phyloP scores from a whole-genome alignment of 2,329 filamentous ascomycete genomes.

The Ceratocystis alfenasii region DNA sequence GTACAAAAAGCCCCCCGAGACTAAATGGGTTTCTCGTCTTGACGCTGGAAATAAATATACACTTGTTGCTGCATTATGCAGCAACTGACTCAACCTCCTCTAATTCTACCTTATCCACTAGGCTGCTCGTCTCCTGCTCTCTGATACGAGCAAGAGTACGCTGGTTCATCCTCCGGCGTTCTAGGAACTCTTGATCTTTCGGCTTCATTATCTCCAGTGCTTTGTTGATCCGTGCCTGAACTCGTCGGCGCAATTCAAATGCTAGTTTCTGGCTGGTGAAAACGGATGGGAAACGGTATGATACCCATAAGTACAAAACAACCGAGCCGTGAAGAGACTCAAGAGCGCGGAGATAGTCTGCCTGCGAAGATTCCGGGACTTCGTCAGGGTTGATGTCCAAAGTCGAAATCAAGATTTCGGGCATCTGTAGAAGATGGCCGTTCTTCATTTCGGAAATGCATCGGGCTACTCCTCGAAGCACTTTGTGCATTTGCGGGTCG shows the following conservation, averaged over 20 bases:
- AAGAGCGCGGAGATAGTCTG: constrained; percentile 51
- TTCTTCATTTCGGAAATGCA: constrained; percentile 56
- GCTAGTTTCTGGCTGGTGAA: constrained; percentile 66
- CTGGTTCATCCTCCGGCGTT: constrained; percentile 28
- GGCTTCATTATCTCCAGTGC: constrained; percentile 40
- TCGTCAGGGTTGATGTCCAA: constrained; percentile 50
- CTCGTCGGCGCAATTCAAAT: constrained; percentile 63
- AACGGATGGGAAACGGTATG: constrained; percentile 72
- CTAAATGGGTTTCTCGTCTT: not conserved
- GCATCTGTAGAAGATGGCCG: constrained; percentile 60
- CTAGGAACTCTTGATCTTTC: constrained; percentile 29
- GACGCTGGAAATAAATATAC: not conserved
- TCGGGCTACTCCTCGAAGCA: constrained; percentile 53
- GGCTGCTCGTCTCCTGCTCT: constrained; percentile 23
- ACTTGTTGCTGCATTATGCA: not conserved
- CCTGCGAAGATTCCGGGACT: constrained; percentile 31
- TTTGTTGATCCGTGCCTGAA: constrained; percentile 58
- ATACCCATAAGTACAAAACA: constrained; percentile 84
- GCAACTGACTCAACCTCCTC: constrained; percentile 19
- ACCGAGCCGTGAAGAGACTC: constrained; percentile 72
- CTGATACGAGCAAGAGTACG: constrained; percentile 22
- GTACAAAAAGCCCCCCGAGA: not conserved
- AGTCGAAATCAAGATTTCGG: constrained; percentile 57
- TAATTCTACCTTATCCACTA: constrained; percentile 24
- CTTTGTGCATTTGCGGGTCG: constrained; percentile 35